Conservation (phyloP, 78 protist genomes). For the Bigelowiella natans region DNA sequence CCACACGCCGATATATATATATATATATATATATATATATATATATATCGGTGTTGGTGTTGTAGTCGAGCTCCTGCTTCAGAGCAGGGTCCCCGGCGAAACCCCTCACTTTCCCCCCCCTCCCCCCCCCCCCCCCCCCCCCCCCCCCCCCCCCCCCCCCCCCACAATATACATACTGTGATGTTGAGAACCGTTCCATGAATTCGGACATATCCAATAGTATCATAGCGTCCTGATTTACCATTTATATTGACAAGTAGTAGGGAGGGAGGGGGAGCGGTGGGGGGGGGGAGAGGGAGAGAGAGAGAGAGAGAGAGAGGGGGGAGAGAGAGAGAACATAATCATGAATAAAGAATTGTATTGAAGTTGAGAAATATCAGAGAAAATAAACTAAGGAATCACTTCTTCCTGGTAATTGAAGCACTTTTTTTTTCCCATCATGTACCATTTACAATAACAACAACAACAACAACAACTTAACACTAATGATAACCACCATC, state of each 20-base stretch:
- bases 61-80: no score
- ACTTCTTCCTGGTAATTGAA: no score
- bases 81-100: no score
- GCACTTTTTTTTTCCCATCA: no score
- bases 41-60: no score
- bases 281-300: background rate
- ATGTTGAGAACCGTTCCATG: slow-evolving; percentile 57
- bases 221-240: slow-evolving; percentile 84
- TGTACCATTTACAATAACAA: no score
- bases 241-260: no score
- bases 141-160: slow-evolving; percentile 6
- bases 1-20: background rate
- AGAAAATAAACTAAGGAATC: no score
- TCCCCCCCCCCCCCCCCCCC: background rate
- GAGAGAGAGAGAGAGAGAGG: background rate
- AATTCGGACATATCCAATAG: slow-evolving; percentile 95
- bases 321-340: slow-evolving; percentile 8
- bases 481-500: no score
- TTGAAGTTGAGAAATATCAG: no score
- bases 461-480: no score
- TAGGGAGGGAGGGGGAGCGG: no score
- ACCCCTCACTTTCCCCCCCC: slow-evolving; percentile 79
- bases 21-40: background rate
- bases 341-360: slow-evolving; percentile 16
- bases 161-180: slow-evolving; percentile 46